These are phyloP conservation scores for Termitomyces sp. DNA, from an alignment of 768 basidiomycete genomes.

Conservation along the genomic window DNA sequence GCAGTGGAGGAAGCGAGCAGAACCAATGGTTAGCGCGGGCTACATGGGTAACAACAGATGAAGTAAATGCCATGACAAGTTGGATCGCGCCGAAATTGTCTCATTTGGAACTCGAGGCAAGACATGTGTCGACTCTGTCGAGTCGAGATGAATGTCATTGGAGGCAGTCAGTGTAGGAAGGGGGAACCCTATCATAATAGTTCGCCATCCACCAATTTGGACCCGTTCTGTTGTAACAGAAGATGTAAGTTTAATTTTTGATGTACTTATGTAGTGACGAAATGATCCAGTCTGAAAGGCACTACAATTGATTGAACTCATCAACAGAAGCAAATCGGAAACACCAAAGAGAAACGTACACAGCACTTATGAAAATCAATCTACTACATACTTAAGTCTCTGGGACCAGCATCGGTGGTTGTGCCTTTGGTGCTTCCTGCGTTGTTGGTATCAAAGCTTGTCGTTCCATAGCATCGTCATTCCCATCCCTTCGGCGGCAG, in stretches of 20 bases:
- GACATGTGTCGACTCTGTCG: not conserved
- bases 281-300: too few species aligned
- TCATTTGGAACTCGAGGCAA: not conserved
- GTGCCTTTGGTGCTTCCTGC: conserved; percentile 21
- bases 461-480: conserved; percentile 18
- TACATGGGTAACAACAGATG: not conserved
- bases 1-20: not conserved
- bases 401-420: conserved; percentile 23
- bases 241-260: not conserved
- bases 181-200: not conserved
- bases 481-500: conserved; percentile 11
- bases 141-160: not conserved
- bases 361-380: too few species aligned
- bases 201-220: not conserved
- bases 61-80: not conserved
- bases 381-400: not conserved
- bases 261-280: not conserved
- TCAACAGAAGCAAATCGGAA: not conserved
- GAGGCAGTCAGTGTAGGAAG: not conserved
- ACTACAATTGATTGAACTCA: too few species aligned
- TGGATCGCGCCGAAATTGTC: not conserved
- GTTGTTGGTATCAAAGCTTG: conserved; percentile 24
- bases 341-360: not conserved
- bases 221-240: not conserved
- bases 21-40: not conserved